Base-by-base conservation (phyloP, 495 filamentous ascomycete species). In the Xylaria castorea region DNA sequence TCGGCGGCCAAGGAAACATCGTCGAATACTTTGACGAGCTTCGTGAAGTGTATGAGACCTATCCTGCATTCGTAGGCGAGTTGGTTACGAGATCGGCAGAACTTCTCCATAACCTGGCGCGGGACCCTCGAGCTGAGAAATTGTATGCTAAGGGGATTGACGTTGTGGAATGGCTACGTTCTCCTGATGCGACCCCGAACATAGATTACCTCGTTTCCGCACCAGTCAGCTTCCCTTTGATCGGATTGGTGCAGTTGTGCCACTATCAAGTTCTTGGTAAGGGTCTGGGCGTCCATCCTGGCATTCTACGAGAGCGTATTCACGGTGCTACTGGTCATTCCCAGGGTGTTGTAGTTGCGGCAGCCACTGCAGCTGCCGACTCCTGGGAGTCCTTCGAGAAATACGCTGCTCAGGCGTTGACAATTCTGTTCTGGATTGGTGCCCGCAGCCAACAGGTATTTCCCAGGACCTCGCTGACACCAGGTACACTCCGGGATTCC, bases 1-100 rank as follows among this genome's bases (percentile, higher is more conserved):
- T 98, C 73, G 97, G 97, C 58, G 97, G 97, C n/a, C 97, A 99
- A 80, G 97, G 97, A 67, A 99, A 98, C 81, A 98, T 98, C 71
- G 94, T 98, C 80, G 97, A 98, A 81, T 99, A 98, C 83, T 99
- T 98, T 79, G 95, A 98, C 68, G 97, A 99, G 83, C 88, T 99
- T 51, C 90, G 95, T 48, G 92, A 95, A 80, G 86, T 98, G 42
- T 97, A 95, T 85, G 89, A 87, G 60, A 97, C 94, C 18, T 99
- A 99, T 81, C 91, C 92, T 2, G 92, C 92, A 2, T 94, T 98
- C 67, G 90, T 98, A 5, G 92, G 94, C 70, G 92, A 96, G 55
- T 87, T 98, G 58, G 88, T 99, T 75, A 83, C 84, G 42, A 87
- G 90, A 30, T 92, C 93, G 1, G 94, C 96, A 3, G 89, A 94